Evolutionary conservation across 371 early-diverging fungal genomes (phyloP), one percentile per base, ranked within the genome.

Genomic region (Mortierella sp.): DNA sequence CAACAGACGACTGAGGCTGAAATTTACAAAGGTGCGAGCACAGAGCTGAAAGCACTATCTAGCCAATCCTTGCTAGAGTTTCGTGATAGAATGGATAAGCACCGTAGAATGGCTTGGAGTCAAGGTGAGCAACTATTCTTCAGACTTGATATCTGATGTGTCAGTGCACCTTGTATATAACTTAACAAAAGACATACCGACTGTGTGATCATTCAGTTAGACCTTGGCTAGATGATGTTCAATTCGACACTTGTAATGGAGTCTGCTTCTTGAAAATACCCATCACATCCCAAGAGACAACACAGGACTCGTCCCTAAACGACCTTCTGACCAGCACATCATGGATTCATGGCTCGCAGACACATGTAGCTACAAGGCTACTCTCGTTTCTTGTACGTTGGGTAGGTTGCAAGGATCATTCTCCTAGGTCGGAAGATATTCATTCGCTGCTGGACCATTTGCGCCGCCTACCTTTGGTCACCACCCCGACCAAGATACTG

Each of bases 71-170:
- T 71, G 25, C 29, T 76, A 25, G 47, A 23, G 14, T 76, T 72
- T 23, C 60, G 77, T 6, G 65, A 64, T 11, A 64, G 77, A n/a
- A 72, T 76, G 68, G 52, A 72, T 47, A 51, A 55, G 9, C 77
- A 72, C 48, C 66, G 77, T 14, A 59, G 47, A 51, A 55, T 30
- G 11, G 77, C 66, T 6, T 72, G 72, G 72, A 45, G 37, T 29
- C 77, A 76, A 68, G 75, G 75, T 70, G 62, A 14, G 18, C n/a
- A 23, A n/a, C n/a, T n/a, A n/a, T n/a, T n/a, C n/a, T n/a, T n/a
- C n/a, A n/a, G n/a, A n/a, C n/a, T n/a, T n/a, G n/a, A n/a, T n/a
- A n/a, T n/a, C n/a, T n/a, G n/a, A n/a, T n/a, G n/a, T n/a, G n/a
- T n/a, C n/a, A n/a, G n/a, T n/a, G n/a, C n/a, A n/a, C n/a, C n/a